Evolutionary conservation across 1,284 basidiomycete species (phyloP).

Genomic region (Trichosporon ovoides): DNA sequence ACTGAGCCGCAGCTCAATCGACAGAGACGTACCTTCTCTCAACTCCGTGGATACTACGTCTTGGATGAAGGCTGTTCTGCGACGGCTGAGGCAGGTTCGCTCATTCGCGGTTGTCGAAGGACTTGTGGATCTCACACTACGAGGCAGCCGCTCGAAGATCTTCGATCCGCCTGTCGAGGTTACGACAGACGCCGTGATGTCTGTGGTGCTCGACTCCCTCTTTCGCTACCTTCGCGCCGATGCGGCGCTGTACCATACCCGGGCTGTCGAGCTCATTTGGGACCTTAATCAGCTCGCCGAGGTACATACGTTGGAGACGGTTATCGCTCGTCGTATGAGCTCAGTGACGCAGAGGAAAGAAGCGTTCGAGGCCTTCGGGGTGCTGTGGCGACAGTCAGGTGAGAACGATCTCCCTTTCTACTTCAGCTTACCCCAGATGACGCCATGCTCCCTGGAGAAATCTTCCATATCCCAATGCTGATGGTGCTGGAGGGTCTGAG

Average conservation of each 20-base stretch:
- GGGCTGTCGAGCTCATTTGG: conserved; percentile 83
- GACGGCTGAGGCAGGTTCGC: conserved; percentile 53
- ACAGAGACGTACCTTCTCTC: conserved; percentile 27
- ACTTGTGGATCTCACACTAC: conserved; percentile 58
- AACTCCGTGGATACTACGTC: conserved; percentile 17
- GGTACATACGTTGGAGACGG: conserved; percentile 56
- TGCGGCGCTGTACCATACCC: conserved; percentile 68
- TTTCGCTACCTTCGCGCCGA: conserved; percentile 68
- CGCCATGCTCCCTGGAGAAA: conserved; percentile 67
- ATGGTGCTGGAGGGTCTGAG: conserved; percentile 77
- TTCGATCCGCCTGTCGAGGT: conserved; percentile 27
- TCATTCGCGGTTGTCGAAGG: conserved; percentile 64
- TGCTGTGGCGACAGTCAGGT: conserved; percentile 87
- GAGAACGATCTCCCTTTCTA: conserved; percentile 27
- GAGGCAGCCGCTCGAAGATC: conserved; percentile 39
- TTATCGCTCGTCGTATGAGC: conserved; percentile 53
- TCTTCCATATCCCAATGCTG: conserved; percentile 78
- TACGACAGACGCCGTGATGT: conserved; percentile 24
- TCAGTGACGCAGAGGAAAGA: conserved; percentile 33
- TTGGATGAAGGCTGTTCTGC: conserved; percentile 42
- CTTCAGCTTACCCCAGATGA: conserved; percentile 62
- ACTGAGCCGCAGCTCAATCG: conserved; percentile 24
- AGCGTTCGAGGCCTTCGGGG: conserved; percentile 81
- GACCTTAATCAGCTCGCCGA: conserved; percentile 44
- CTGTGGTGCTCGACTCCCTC: conserved; percentile 50